phyloP scores from a whole-genome alignment of 2,329 filamentous ascomycete species.

The Purpureocillium lavendulum region DNA sequence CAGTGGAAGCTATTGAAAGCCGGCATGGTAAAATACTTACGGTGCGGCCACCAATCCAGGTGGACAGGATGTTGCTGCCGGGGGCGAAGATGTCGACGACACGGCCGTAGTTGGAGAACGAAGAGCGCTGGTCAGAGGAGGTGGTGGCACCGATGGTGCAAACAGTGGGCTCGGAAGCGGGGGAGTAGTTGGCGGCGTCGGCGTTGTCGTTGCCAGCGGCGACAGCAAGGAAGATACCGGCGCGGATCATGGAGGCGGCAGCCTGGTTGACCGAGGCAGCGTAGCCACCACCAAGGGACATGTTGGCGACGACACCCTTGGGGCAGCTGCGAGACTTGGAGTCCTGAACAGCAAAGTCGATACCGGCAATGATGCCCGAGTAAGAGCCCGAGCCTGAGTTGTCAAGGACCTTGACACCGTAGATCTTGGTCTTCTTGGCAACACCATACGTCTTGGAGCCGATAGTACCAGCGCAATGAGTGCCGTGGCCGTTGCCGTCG shows the following conservation, averaged over 20 bases:
- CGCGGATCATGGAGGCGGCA: conserved; percentile 23
- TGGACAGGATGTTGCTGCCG: conserved; percentile 25
- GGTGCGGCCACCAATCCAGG: conserved; percentile 14
- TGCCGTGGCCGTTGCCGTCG: conserved; percentile 25
- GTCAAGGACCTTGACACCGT: conserved; percentile 2
- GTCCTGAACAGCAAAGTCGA: conserved; percentile 10
- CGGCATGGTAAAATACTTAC: neutral
- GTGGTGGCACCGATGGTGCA: conserved; percentile 38
- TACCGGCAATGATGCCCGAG: conserved; percentile 1
- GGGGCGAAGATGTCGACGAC: conserved; percentile 30
- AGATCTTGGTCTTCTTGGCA: conserved; percentile 3
- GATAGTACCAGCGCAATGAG: conserved; percentile 15
- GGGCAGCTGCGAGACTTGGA: conserved; percentile 9
- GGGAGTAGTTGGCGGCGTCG: conserved; percentile 31
- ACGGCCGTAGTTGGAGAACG: conserved; percentile 36
- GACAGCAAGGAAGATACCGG: conserved; percentile 29
- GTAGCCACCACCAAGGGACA: conserved; percentile 28
- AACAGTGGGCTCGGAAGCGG: conserved; percentile 29
- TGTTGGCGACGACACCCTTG: conserved; percentile 28
- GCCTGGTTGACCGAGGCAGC: conserved; percentile 26
- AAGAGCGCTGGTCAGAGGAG: conserved; percentile 22
- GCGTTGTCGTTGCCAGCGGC: conserved; percentile 32
- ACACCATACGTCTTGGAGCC: conserved; percentile 13
- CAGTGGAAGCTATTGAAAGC: neutral
- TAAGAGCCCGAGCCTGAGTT: neutral